A percentile compares a stretch with the other conserved stretches of the same genome.
Conservation (phyloP, 2,329 filamentous ascomycete species). For the Colletotrichum sp. region DNA sequence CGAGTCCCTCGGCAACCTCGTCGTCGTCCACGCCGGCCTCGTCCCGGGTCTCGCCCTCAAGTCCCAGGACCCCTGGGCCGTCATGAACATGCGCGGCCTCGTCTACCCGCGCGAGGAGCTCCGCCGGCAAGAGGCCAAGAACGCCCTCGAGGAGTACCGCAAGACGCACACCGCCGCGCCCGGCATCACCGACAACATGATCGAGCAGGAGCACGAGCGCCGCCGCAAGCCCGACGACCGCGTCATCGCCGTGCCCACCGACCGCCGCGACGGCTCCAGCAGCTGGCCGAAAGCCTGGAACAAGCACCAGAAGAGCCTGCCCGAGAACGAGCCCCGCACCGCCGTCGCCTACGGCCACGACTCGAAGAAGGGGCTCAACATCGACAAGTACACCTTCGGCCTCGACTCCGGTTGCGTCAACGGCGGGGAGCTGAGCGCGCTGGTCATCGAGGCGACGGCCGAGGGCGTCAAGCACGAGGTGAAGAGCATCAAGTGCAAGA, state of each 20-base stretch:
- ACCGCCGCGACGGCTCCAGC: slow-evolving; percentile 53
- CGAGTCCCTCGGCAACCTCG: slow-evolving; percentile 51
- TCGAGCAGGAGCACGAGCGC: slow-evolving; percentile 21
- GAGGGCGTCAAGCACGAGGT: slow-evolving; percentile 38
- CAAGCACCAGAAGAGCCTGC: slow-evolving; percentile 45
- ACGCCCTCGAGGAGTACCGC: slow-evolving; percentile 15
- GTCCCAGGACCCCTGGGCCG: slow-evolving; percentile 75
- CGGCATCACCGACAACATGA: slow-evolving; percentile 11
- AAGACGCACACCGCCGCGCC: slow-evolving; percentile 18
- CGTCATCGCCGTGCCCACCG: slow-evolving; percentile 38
- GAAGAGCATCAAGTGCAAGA: slow-evolving; percentile 46
- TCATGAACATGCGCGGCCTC: slow-evolving; percentile 92
- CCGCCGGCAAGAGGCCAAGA: slow-evolving; percentile 38
- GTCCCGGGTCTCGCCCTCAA: slow-evolving; percentile 75
- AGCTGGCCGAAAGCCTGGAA: slow-evolving; percentile 73
- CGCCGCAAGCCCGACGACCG: slow-evolving; percentile 28
- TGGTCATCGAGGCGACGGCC: slow-evolving; percentile 68
- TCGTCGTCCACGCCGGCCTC: slow-evolving; percentile 86
- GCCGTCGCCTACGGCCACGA: slow-evolving; percentile 87
- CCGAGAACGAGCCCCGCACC: slow-evolving; percentile 53
- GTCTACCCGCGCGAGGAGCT: slow-evolving; percentile 53
- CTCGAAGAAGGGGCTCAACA: slow-evolving; percentile 68
- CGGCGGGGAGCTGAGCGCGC: slow-evolving; percentile 76
- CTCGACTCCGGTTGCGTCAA: slow-evolving; percentile 84
- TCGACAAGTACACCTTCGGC: slow-evolving; percentile 76